Percentiles rank a stretch among this genome's conserved stretches.
Evolutionary conservation across 768 basidiomycete species (phyloP).

Genomic region (Trametes sanguinea): DNA sequence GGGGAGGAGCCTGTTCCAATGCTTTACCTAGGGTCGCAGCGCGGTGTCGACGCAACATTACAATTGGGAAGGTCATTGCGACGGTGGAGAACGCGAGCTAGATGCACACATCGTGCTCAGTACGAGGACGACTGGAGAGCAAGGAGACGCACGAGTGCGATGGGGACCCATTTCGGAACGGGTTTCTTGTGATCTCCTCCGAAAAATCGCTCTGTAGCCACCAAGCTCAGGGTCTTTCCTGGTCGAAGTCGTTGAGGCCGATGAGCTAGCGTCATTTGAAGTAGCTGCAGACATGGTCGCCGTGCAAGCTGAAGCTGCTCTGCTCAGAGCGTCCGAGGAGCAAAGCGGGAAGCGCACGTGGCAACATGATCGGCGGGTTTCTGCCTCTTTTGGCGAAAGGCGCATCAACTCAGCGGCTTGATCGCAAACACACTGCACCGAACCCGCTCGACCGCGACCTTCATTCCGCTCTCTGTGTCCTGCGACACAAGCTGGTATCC

Average conservation of each 20-base stretch:
- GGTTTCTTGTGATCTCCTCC: slow-evolving; percentile 19
- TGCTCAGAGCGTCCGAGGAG: too few species aligned
- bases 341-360: not conserved
- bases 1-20: slow-evolving; percentile 25
- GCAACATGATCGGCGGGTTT: not conserved
- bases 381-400: too few species aligned
- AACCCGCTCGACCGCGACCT: too few species aligned
- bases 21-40: slow-evolving; percentile 13
- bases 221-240: not conserved
- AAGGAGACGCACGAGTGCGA: slow-evolving; percentile 31
- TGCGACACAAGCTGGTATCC: too few species aligned
- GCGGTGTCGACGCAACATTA: slow-evolving; percentile 33
- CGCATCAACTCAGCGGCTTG: too few species aligned
- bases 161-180: slow-evolving; percentile 34
- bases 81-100: slow-evolving; percentile 36
- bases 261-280: not conserved
- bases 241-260: not conserved
- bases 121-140: not conserved
- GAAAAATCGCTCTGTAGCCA: slow-evolving; percentile 6
- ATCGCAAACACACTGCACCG: too few species aligned
- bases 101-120: not conserved
- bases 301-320: too few species aligned
- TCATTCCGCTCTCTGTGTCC: too few species aligned
- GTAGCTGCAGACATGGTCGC: not conserved
- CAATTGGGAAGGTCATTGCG: slow-evolving; percentile 34